Percentiles rank a stretch among this genome's conserved stretches.
Conservation (phyloP, 768 basidiomycete species). For the Dioszegia hungarica region DNA sequence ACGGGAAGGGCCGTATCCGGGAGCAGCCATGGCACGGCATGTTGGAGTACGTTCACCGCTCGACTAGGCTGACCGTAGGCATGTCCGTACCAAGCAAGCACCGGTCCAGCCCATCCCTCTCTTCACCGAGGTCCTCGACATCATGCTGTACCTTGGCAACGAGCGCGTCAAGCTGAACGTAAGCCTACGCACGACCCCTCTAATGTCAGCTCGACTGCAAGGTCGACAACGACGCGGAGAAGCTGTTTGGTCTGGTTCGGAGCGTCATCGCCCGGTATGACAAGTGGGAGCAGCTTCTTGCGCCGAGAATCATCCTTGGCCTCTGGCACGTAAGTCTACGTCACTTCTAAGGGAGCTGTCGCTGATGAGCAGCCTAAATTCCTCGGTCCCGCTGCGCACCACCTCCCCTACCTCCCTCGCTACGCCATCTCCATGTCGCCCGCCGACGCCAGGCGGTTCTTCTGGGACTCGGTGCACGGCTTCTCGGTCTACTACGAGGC, state of each 20-base stretch:
- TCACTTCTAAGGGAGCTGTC: too few species aligned
- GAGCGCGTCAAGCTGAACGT: constrained; percentile 51
- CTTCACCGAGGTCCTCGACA: constrained; percentile 72
- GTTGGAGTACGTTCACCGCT: constrained; percentile 39
- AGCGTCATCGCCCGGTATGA: constrained; percentile 59
- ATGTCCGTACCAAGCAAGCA: constrained; percentile 70
- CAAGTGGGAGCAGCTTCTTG: constrained; percentile 36
- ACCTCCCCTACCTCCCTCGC: constrained; percentile 75
- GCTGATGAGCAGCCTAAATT: constrained; percentile 73
- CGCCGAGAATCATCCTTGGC: constrained; percentile 44
- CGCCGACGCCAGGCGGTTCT: constrained; percentile 71
- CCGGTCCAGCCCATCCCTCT: constrained; percentile 86
- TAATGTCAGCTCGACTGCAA: constrained; percentile 89
- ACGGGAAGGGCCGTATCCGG: constrained; percentile 63
- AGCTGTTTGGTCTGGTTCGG: constrained; percentile 64
- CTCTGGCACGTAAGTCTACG: constrained; percentile 47
- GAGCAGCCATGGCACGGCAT: constrained; percentile 67
- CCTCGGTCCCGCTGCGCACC: constrained; percentile 65
- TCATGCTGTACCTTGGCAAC: constrained; percentile 63
- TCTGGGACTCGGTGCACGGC: constrained; percentile 79
- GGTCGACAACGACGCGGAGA: constrained; percentile 80
- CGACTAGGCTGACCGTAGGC: constrained; percentile 47
- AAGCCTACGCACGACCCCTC: constrained; percentile 47
- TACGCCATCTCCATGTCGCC: constrained; percentile 77
- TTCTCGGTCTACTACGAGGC: constrained; percentile 78